Base-by-base conservation (phyloP, 2,329 filamentous ascomycete genomes). In the Colletotrichum eleusines region DNA sequence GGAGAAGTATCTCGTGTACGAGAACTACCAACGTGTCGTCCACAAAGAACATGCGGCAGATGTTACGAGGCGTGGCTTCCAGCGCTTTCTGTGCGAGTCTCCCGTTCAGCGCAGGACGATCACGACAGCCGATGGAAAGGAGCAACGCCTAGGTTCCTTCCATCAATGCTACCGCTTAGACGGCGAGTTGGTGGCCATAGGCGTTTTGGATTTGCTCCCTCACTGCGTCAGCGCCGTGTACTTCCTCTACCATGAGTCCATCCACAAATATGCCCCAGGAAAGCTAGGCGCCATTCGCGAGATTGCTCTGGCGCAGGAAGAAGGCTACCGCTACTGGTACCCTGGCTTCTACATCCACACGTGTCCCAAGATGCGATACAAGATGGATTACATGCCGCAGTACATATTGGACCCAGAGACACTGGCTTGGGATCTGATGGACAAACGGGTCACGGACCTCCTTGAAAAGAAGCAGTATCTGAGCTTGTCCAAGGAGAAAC, bases 331-430 rank as follows among this genome's bases (percentile, higher is more conserved):
- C 53, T 94, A 89, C 84, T 96, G 94, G 87, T 96, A 95, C 80
- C 91, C 87, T 7, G 90, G 93, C 7, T 95, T 90, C 79, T 96
- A 95, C 76, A 95, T 96, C 70, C 92, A 95, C 78, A 89, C 83
- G 65, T 95, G 93, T 76, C 85, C 88, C 63, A 96, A 96, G 83
- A 95, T 96, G 93, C 86, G 86, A 75, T 96, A 96, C 83, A 96
- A 96, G 83, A 91, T 90, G 69, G 91, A 94, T 76, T 96, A 93
- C 78, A 84, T 86, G 14, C 93, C 92, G 1, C 92, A 94, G 76
- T 88, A 91, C 76, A 86, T 96, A 14, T 85, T 95, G 14, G 91
- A 95, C 73, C 91, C 92, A 0, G 88, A 90, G 72, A 86, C 85
- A 0, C 83, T 91, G 73, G 77, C 81, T 11, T 94, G 92, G 91